Base-by-base conservation (phyloP, 371 early-diverging fungal species). In the Coemansia sp. region DNA sequence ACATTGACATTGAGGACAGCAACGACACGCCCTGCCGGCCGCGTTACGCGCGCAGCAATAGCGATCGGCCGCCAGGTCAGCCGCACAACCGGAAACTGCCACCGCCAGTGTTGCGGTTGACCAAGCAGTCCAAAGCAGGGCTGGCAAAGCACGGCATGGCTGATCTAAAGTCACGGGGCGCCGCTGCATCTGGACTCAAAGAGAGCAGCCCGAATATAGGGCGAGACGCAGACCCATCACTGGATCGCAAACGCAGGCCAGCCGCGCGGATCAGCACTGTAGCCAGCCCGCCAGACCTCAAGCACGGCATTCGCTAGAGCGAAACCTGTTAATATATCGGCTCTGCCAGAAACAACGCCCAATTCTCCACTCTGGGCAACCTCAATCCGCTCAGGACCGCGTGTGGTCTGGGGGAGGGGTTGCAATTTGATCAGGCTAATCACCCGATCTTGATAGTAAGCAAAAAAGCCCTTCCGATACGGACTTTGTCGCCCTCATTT, bases 281-380 rank as follows among this genome's bases (percentile, higher is more conserved):
- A n/a, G 16, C 50, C 20, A 68, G 65, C 12, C 68, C 68, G 12
- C 68, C 68, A 10, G 53, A 40, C 30, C 57, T 68, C 35, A 56
- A 47, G 34, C 39, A 33, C 26, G 34, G 35, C 58, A 65, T 68
- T n/a, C 68, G 68, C 47, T 68, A 52, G 26, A 5, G 16, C 20
- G 20, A 20, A 20, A 20, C 20, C 20, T 20, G 20, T 20, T 20
- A 20, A 20, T 20, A 20, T 20, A 20, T 20, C 20, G 20, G 20
- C 20, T 20, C 20, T 20, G 20, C 20, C 20, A 20, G 20, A 20
- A 20, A 20, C 20, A 20, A 20, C 20, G 20, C 20, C 20, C 20
- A 20, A 20, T 20, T 20, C 20, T 20, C 20, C 20, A 20, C 20
- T 20, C 20, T 20, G 20, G 20, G 20, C 20, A 20, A 20, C 20